Evolutionary conservation across 1,284 basidiomycete species (phyloP).

Genomic region (Mycena sp.): DNA sequence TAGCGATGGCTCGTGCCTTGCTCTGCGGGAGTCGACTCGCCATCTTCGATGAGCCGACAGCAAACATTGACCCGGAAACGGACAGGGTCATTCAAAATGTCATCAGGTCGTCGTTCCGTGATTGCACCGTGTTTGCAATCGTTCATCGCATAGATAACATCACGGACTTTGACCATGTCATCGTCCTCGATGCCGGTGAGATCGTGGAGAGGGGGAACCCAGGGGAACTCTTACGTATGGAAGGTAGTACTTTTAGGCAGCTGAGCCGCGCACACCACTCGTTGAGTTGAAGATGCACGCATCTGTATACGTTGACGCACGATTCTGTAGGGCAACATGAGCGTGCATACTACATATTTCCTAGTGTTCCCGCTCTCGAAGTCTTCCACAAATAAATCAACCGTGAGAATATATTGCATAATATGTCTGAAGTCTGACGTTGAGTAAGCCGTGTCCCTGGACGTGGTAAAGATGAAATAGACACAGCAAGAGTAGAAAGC

Average conservation of each 20-base stretch:
- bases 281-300: background rate
- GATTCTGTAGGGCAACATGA: too few relatives aligned
- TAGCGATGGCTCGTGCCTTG: constrained; percentile 66
- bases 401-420: too few relatives aligned
- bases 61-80: constrained; percentile 48
- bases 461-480: too few relatives aligned
- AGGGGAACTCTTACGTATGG: background rate
- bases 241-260: constrained; percentile 11
- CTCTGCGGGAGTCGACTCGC: constrained; percentile 64
- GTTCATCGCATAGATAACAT: constrained; percentile 16
- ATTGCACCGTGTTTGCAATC: constrained; percentile 14
- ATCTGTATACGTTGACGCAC: too few relatives aligned
- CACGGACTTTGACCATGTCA: constrained; percentile 16
- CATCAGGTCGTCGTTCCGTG: constrained; percentile 10
- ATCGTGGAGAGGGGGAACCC: constrained; percentile 20
- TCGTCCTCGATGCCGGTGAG: constrained; percentile 10
- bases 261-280: background rate
- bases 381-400: too few relatives aligned
- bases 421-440: too few relatives aligned
- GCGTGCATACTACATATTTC: too few relatives aligned
- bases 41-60: constrained; percentile 64
- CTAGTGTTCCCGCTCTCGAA: too few relatives aligned
- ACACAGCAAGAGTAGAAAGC: too few relatives aligned
- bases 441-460: too few relatives aligned
- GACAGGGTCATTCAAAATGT: constrained; percentile 14